Evolutionary conservation across 768 basidiomycete genomes (phyloP).

Genomic region (Lentinula detonsa): DNA sequence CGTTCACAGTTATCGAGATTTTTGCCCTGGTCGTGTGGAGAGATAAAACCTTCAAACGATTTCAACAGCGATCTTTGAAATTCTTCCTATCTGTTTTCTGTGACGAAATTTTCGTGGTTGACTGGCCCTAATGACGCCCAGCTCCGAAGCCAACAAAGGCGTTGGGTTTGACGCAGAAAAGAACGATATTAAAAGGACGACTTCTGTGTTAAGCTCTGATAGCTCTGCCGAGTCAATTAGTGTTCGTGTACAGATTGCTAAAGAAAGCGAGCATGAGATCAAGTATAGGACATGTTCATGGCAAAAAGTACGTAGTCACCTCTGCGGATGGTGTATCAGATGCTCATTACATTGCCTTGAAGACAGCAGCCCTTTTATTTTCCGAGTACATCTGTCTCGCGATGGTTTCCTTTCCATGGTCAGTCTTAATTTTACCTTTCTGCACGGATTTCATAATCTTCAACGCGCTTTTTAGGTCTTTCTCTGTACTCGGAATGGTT

Average conservation of each 20-base stretch:
- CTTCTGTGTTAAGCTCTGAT: not conserved
- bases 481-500: conserved; percentile 36
- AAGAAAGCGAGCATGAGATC: conserved; percentile 25
- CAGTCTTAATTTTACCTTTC: not conserved
- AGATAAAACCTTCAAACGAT: not conserved
- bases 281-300: conserved; percentile 38
- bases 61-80: not conserved
- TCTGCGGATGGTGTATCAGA: not conserved
- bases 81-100: not conserved
- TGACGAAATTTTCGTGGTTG: no score
- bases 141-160: not conserved
- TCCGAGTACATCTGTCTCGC: conserved; percentile 42
- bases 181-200: not conserved
- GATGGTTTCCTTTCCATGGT: conserved; percentile 33
- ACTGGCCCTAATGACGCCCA: not conserved
- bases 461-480: conserved; percentile 24
- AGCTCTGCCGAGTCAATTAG: not conserved
- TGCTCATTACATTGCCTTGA: not conserved
- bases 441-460: not conserved
- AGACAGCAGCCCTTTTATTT: conserved; percentile 40
- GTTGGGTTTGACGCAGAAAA: not conserved
- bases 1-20: not conserved
- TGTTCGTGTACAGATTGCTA: conserved; percentile 14
- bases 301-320: conserved; percentile 35
- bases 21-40: not conserved